Evolutionary conservation across 2,329 filamentous ascomycete species (phyloP), one percentile per base, ranked within the genome.

Genomic region (Escovopsis weberi): DNA sequence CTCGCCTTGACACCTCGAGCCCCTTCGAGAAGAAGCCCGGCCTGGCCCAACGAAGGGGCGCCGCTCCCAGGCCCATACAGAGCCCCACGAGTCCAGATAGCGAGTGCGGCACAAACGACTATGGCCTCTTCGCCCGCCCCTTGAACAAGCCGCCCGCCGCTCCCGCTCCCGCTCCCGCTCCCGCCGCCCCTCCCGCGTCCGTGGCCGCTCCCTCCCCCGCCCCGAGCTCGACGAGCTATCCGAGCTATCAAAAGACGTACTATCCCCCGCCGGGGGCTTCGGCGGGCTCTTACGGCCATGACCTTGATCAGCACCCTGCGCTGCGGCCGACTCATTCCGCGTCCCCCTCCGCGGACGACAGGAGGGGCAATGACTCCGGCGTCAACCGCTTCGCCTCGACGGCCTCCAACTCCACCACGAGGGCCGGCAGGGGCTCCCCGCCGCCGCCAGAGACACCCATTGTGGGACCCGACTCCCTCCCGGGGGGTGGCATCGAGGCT

Each of bases 371-470:
- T 26, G 67, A 71, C n/a, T 63, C 53, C 40, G 65, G 66, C 28
- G 70, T 81, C 48, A 79, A 75, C 54, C 70, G 78, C 37, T 78
- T 79, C 50, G 70, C 73, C 10, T 95, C 89, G 2, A 94, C 85
- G 7, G 87, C 89, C 12, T 96, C 91, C 0, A 94, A 80, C 11
- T 94, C 88, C 2, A 98, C 91, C 1, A 95, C 89, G 2, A 79
- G 85, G 50, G 91, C 91, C 18, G 88, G 84, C 55, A 76, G 91
- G 52, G 91, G 91, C 37, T 96, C 89, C 26, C 91, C 91, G 5
- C 89, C 91, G 4, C 91, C 91, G 1, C 91, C 91, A 8, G 89
- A 96, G 59, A 96, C 91, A 0, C 86, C 91, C 30, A 73, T 89
- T 47, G 74, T 82, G 28, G 83, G 82, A 35, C 84, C 82, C 1